Conservation (phyloP, 176 grass and related monocot genomes). For the Tillandsia fasciculata region DNA sequence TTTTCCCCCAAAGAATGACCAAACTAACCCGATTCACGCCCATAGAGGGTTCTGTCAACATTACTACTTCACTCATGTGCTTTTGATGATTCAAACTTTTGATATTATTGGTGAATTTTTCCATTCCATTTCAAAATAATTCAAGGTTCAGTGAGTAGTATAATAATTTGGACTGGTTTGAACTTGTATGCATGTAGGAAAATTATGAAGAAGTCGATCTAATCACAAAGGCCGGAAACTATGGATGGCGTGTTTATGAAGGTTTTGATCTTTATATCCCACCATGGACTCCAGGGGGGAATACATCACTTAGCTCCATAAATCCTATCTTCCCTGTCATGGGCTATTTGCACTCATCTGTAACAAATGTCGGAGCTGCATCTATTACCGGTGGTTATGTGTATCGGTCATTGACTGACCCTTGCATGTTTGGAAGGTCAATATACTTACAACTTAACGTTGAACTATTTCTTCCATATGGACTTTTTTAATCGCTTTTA, state of each 20-base stretch:
- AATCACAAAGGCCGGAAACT: constrained; percentile 21
- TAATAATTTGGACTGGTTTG: neutral
- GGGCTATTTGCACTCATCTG: constrained; percentile 13
- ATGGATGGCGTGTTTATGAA: constrained; percentile 28
- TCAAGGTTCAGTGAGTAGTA: neutral
- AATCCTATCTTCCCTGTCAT: constrained; percentile 27
- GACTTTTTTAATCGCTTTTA: neutral
- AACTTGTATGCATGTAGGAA: neutral
- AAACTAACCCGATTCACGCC: no score
- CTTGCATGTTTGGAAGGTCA: constrained; percentile 23
- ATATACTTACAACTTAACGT: neutral
- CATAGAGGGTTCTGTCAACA: no score
- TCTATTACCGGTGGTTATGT: constrained; percentile 16
- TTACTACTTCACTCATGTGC: no score
- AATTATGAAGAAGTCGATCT: constrained; percentile 21
- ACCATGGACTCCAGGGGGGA: constrained; percentile 13
- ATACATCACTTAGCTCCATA: constrained; percentile 17
- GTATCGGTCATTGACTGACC: constrained; percentile 23
- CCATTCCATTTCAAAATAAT: neutral
- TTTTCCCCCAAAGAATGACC: no score
- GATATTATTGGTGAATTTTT: no score
- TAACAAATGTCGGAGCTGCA: constrained; percentile 1
- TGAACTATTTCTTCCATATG: neutral
- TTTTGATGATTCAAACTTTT: no score
- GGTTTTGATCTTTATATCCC: constrained; percentile 19